Conservation (phyloP, 495 filamentous ascomycete species). For the Penicillium arizonense region DNA sequence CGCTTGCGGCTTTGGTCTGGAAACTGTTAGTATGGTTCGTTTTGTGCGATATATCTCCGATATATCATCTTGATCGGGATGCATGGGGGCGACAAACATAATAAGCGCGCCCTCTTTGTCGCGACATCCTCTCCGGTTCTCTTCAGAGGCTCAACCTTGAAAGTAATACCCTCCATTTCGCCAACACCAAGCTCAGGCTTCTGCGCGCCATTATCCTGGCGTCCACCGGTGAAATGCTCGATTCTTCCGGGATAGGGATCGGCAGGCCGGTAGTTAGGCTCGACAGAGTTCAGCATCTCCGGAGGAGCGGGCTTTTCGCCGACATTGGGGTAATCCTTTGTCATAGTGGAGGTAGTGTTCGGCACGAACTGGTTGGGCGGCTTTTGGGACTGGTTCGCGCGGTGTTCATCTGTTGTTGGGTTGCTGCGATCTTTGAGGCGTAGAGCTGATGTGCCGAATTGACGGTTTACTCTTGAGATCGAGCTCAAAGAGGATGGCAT, state of each 20-base stretch:
- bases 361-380: conserved; percentile 60
- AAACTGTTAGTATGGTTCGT: neutral
- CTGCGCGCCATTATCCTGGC: conserved; percentile 49
- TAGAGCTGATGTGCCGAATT: conserved; percentile 37
- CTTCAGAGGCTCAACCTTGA: conserved; percentile 85
- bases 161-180: conserved; percentile 83
- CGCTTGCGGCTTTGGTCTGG: conserved; percentile 95
- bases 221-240: conserved; percentile 63
- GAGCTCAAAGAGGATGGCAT: conserved; percentile 21
- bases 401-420: conserved; percentile 30
- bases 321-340: conserved; percentile 59
- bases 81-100: conserved; percentile 62
- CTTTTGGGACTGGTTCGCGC: conserved; percentile 54
- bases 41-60: neutral
- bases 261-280: conserved; percentile 55
- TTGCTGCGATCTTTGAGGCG: conserved; percentile 29
- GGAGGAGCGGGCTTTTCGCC: conserved; percentile 58
- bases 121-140: conserved; percentile 73
- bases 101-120: conserved; percentile 84
- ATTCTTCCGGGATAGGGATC: conserved; percentile 58
- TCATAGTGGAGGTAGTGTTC: conserved; percentile 63
- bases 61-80: neutral
- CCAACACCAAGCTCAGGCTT: conserved; percentile 80
- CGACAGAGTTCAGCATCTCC: conserved; percentile 56
- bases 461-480: conserved; percentile 23